phyloP scores from a whole-genome alignment of 768 basidiomycete species.

The Trametopsis cervina region DNA sequence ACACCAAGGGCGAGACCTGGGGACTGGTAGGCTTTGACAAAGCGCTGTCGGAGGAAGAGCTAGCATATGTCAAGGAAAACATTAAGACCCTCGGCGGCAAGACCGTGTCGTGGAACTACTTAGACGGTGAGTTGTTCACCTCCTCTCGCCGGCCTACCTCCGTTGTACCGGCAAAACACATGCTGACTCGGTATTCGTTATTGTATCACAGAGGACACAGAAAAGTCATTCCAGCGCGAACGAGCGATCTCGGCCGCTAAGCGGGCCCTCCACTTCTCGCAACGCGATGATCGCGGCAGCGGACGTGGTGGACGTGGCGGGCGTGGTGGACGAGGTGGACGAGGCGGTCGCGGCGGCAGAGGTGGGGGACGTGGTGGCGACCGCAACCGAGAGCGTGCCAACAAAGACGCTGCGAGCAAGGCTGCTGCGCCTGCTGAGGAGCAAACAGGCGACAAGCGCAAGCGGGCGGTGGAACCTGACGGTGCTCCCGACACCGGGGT shows the following conservation, averaged over 20 bases:
- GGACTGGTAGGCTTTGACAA: constrained; percentile 56
- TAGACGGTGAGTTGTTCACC: constrained; percentile 42
- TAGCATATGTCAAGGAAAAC: constrained; percentile 58
- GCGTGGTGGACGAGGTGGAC: constrained; percentile 36
- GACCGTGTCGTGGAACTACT: constrained; percentile 56
- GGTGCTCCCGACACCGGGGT: constrained; percentile 65
- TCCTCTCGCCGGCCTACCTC: constrained; percentile 3
- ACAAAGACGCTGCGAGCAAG: constrained; percentile 17
- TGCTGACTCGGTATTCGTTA: neutral
- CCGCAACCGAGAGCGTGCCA: constrained; percentile 12
- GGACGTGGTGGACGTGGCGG: constrained; percentile 34
- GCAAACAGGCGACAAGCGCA: constrained; percentile 64
- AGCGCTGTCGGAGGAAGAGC: constrained; percentile 63
- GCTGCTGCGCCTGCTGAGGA: constrained; percentile 30
- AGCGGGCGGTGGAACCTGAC: constrained; percentile 71
- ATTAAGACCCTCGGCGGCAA: constrained; percentile 60
- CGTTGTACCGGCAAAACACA: neutral
- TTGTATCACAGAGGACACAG: constrained; percentile 50
- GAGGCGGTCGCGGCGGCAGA: constrained; percentile 29
- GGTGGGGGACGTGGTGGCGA: constrained; percentile 26
- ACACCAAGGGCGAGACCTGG: constrained; percentile 35
- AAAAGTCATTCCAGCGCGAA: constrained; percentile 67
- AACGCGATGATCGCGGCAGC: constrained; percentile 35
- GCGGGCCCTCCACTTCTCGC: constrained; percentile 33
- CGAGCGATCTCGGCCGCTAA: constrained; percentile 66